Conservation (phyloP, 495 filamentous ascomycete species). For the Xylaria flabelliformis region DNA sequence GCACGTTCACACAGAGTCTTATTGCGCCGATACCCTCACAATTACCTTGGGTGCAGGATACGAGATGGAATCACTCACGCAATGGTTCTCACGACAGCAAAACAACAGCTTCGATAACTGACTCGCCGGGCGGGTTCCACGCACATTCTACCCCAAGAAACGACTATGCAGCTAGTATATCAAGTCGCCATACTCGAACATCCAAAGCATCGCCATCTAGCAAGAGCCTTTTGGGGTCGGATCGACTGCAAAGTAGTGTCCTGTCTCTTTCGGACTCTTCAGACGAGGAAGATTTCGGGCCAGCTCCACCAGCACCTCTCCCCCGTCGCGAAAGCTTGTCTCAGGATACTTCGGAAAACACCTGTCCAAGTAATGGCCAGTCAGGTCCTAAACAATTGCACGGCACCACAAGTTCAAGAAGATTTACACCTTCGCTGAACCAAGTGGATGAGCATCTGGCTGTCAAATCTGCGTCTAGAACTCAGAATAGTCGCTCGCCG, state of each 20-base stretch:
- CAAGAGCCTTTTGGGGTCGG: slow-evolving; percentile 50
- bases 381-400: slow-evolving; percentile 27
- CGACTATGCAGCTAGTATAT: slow-evolving; percentile 53
- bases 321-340: slow-evolving; percentile 34
- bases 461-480: slow-evolving; percentile 33
- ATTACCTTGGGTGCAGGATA: slow-evolving; percentile 21
- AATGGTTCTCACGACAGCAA: slow-evolving; percentile 39
- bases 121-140: slow-evolving; percentile 36
- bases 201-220: slow-evolving; percentile 56
- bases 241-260: slow-evolving; percentile 54
- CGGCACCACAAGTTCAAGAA: slow-evolving; percentile 1
- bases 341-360: slow-evolving; percentile 24
- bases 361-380: slow-evolving; percentile 28
- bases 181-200: slow-evolving; percentile 57
- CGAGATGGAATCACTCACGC: slow-evolving; percentile 37
- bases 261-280: slow-evolving; percentile 59
- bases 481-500: slow-evolving; percentile 31
- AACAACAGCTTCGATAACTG: slow-evolving; percentile 32
- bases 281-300: slow-evolving; percentile 45
- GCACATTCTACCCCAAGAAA: slow-evolving; percentile 34
- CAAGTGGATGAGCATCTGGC: slow-evolving; percentile 43
- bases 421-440: slow-evolving; percentile 27
- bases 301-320: slow-evolving; percentile 32
- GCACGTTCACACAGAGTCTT: slow-evolving; percentile 36
- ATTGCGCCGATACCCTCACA: slow-evolving; percentile 30